Evolutionary conservation across 192 early-diverging fungal species (phyloP), one percentile per base, ranked within the genome.

Genomic region (Linnemannia schmuckeri): DNA sequence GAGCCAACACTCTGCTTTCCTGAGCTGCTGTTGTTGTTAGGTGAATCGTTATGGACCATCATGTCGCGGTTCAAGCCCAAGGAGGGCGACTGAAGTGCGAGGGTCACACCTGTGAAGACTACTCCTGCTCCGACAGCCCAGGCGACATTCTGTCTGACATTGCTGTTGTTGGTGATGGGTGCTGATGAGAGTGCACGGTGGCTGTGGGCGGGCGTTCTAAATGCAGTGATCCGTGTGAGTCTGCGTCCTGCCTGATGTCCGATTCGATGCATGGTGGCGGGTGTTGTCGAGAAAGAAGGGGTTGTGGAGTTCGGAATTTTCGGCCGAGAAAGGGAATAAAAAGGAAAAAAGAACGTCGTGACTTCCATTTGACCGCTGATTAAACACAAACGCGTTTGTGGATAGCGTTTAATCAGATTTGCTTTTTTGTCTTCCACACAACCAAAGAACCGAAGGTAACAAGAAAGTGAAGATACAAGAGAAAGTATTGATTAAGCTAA

Each of bases 111-210:
- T 22, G 79, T 74, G 33, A 87, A 87, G 46, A 87, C 85, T 1
- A 81, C 47, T 20, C 85, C 85, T n/a, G 85, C 79, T 0, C 85
- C 85, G 6, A 87, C 3, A 22, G 74, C 77, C 85, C 79, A 81
- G 7, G 74, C 10, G n/a, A 61, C 46, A 9, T 79, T 77, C 6
- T 75, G 83, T 69, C 41, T 35, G 27, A 69, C 61, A 68, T 63
- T 63, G 76, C 20, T 44, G n/a, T 13, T 41, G 44, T 40, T 35
- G 6, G 35, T 30, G 9, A 63, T 3, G n/a, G 52, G 13, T 44
- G 83, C 69, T 69, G 78, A 79, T n/a, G 70, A 72, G 70, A 72
- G 20, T 72, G 70, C 24, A 41, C 41, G 44, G 61, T 61, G 10
- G 46, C 38, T 1, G 66, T 47, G 46, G 38, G 49, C 13, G 44